Base-by-base conservation (phyloP, 306 rosid species). In the Sicyos baderoa region DNA sequence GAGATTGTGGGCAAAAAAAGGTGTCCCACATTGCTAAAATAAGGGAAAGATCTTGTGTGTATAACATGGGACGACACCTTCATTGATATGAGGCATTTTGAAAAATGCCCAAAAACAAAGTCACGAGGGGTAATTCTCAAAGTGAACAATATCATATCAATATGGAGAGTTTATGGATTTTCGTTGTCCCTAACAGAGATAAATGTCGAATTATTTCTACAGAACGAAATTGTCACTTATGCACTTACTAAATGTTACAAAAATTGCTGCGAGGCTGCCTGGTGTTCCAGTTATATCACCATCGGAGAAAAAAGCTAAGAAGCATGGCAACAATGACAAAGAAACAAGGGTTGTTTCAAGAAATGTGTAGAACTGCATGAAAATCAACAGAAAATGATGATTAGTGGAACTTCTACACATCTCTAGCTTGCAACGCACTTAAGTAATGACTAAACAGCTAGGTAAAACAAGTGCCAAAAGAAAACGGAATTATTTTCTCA, bases 291-390 rank as follows among this genome's bases (percentile, higher is more conserved):
- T 58, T 76, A 89, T 70, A 72, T 84, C 88, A 65, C 78, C 84
- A 47, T 84, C 96, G 3, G 81, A 68, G 74, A 89, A 89, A 78
- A 89, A 86, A 23, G 78, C 78, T 75, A 86, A 51, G 66, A 86
- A 86, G 77, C 78, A 77, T 65, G 81, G 89, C 82, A 86, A 75
- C 21, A 89, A 53, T 54, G 96, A 84, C 62, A 78, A 50, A 54
- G 89, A 72, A 76, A 89, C 96, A 40, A 84, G 80, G 74, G 85
- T 50, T 63, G 89, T 86, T 85, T 78, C 89, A 19, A 89, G 87
- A 82, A 86, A 83, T 70, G 96, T 84, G 79, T 86, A 89, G 75
- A 89, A 78, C 96, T 89, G 89, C 83, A 82, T 47, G 35, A 81
- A 74, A 45, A 56, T 9, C 11, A 59, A 52, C 70, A 63, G 18